A percentile compares a stretch with the other conserved stretches of the same genome.
Evolutionary conservation across 495 filamentous ascomycete genomes (phyloP).

Genomic region (Daldinia vernicosa): DNA sequence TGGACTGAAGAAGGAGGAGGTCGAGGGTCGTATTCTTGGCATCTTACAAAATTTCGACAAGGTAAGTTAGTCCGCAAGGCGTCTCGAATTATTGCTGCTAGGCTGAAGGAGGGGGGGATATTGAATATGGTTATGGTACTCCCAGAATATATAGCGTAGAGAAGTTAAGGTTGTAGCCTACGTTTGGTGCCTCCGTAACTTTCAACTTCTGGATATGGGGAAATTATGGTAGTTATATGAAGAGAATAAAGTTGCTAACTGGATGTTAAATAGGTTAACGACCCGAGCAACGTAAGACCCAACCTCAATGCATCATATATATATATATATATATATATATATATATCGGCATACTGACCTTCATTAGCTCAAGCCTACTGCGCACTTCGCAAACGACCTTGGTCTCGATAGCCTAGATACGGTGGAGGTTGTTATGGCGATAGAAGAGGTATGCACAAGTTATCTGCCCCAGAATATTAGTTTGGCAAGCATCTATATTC

Average conservation of each 20-base stretch:
- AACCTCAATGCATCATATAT: slow-evolving; percentile 8
- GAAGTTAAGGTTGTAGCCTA: not conserved
- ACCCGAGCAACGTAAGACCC: slow-evolving; percentile 73
- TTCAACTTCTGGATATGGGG: not conserved
- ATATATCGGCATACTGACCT: slow-evolving; percentile 34
- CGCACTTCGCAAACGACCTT: slow-evolving; percentile 96
- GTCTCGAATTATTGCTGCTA: slow-evolving; percentile 4
- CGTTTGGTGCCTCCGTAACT: not conserved
- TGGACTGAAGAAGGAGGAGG: slow-evolving; percentile 79
- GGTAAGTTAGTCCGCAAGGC: slow-evolving; percentile 63
- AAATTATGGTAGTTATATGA: slow-evolving; percentile 3
- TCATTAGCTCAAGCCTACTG: slow-evolving; percentile 74
- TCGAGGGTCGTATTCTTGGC: slow-evolving; percentile 91
- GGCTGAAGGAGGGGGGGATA: not conserved
- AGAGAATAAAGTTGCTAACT: slow-evolving; percentile 39
- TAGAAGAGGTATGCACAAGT: slow-evolving; percentile 83
- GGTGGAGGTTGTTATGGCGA: slow-evolving; percentile 99
- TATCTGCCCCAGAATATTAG: not conserved
- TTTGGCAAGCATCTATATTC: not conserved
- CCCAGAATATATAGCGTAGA: not conserved
- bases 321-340: slow-evolving; percentile 9
- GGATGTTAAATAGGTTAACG: slow-evolving; percentile 67
- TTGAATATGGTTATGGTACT: slow-evolving; percentile 2
- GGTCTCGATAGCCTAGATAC: slow-evolving; percentile 97
- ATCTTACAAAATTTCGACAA: slow-evolving; percentile 96